Evolutionary conservation across 163 green algal genomes (phyloP), one percentile per base, ranked within the genome.

Genomic region (Scenedesmus sp.): DNA sequence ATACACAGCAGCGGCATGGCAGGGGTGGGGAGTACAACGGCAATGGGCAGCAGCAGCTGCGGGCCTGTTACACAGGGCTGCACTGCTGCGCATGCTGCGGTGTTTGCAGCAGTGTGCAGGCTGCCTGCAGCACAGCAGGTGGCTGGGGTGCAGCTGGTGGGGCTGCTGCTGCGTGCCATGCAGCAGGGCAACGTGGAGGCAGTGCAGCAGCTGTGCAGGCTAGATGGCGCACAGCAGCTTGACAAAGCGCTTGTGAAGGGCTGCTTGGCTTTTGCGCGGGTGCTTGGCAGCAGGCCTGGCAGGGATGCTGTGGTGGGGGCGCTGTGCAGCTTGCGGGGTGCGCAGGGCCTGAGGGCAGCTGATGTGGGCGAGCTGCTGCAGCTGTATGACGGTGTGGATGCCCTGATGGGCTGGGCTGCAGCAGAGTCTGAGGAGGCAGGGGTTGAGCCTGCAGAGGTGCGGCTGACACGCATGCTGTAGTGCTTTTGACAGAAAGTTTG

Each of bases 181-280:
- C 70, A 79, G 70, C 70, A 79, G 70, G 70, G 70, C 70, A 52
- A 79, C 46, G 70, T 79, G 70, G 70, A 52, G 70, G 70, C 70
- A 52, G 70, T 79, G 70, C 70, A 79, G 70, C 70, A 52, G 70
- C 70, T 79, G 70, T 79, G 70, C 70, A 13, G 70, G 70, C 70
- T 79, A 23, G 70, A 23, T 52, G 70, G 70, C 23, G 70, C 70
- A 79, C 70, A 79, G 70, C 70, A 52, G 34, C 70, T 79, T 4
- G 70, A 79, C 70, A 13, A 5, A 4, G 70, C 46, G 23, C 46
- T 23, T 23, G 23, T 79, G 23, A 23, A 3, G 70, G 70, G 3
- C 70, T 79, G 70, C 34, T 46, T 46, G 34, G 34, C 34, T 46
- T 46, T 46, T 46, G 76, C 26, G 76, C 23, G 34, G 46, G 26